Conservation (phyloP, 306 rosid genomes). For the Cicer judaicum region DNA sequence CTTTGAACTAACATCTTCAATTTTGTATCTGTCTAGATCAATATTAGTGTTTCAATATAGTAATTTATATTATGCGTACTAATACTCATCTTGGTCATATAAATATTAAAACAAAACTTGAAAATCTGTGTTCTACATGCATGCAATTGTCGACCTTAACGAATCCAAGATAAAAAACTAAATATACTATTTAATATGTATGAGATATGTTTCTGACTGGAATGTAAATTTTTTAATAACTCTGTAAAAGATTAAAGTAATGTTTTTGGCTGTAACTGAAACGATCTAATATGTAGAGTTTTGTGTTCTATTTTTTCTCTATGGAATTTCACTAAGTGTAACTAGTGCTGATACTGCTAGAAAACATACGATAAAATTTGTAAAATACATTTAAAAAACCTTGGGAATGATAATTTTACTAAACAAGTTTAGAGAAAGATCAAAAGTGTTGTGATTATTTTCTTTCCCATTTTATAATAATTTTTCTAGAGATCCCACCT, state of each 20-base stretch:
- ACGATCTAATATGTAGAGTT: constrained; percentile 1
- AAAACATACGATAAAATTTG: constrained; percentile 22
- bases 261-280: constrained; percentile 24
- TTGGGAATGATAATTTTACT: not conserved
- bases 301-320: constrained; percentile 7
- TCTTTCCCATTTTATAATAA: constrained; percentile 3
- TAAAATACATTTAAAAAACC: not conserved
- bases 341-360: constrained; percentile 25
- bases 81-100: constrained; percentile 40
- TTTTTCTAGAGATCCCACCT: constrained; percentile 34
- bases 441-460: constrained; percentile 35
- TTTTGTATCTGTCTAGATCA: constrained; percentile 30
- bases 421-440: constrained; percentile 33
- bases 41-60: constrained; percentile 28
- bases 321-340: constrained; percentile 15
- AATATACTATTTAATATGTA: constrained; percentile 2
- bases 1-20: constrained; percentile 26
- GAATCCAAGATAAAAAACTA: constrained; percentile 6
- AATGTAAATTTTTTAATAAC: not conserved
- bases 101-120: not conserved
- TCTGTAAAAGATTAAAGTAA: constrained; percentile 23
- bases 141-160: constrained; percentile 18
- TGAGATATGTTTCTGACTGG: constrained; percentile 15
- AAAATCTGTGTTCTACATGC: constrained; percentile 12
- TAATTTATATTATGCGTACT: constrained; percentile 17